Conservation (phyloP, 257 asterid species). For the Nicotiana obtusifolia region DNA sequence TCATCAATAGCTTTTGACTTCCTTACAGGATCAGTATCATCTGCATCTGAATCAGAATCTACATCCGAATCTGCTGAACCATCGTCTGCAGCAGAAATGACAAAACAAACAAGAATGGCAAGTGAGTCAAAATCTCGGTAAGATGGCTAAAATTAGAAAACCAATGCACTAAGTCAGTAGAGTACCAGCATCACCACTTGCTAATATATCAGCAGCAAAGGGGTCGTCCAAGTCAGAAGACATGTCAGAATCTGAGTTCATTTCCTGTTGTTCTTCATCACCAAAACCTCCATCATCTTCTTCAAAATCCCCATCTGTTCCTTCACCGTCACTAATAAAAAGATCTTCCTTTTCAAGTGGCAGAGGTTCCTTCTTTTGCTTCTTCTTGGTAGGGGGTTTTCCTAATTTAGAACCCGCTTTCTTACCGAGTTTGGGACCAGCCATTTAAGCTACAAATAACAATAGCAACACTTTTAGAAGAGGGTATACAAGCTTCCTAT, state of each 20-base stretch:
- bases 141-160: background rate
- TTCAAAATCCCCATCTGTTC: constrained; percentile 29
- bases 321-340: constrained; percentile 43
- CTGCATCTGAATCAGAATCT: constrained; percentile 59
- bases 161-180: constrained; percentile 5
- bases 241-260: constrained; percentile 54
- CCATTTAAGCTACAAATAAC: constrained; percentile 43
- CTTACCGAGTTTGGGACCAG: constrained; percentile 39
- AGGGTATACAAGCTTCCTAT: background rate
- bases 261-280: constrained; percentile 37
- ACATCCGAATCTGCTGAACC: constrained; percentile 31
- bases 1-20: constrained; percentile 45
- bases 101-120: background rate
- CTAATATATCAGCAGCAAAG: constrained; percentile 60
- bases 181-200: constrained; percentile 62
- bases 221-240: constrained; percentile 80
- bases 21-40: constrained; percentile 45
- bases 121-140: background rate
- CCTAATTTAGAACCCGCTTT: constrained; percentile 24
- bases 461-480: background rate
- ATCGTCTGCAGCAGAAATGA: background rate
- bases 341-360: constrained; percentile 36
- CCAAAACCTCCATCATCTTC: constrained; percentile 27
- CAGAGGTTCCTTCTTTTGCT: constrained; percentile 42
- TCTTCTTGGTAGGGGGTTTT: constrained; percentile 47